Evolutionary conservation across 176 grass and related monocot species (phyloP), one percentile per base, ranked within the genome.

Genomic region (Oryza rufipogon): DNA sequence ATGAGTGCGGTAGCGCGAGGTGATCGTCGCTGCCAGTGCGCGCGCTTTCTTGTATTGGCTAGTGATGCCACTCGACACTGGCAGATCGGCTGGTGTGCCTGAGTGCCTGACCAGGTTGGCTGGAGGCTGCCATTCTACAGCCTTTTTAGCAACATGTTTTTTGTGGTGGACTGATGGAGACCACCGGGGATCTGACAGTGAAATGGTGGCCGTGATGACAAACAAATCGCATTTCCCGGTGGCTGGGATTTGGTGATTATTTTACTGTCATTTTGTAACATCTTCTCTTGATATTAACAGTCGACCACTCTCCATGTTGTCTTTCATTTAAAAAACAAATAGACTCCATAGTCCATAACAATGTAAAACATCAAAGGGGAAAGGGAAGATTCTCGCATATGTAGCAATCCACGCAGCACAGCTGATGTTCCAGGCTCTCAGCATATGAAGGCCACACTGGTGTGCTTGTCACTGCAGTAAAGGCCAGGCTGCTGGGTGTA

Each of bases 401-500:
- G 3, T 34, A 34, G 33, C 33, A 34, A 34, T 28, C 4, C 0
- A 73, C 25, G 49, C 30, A 34, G 20, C 8, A 33, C 54, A 9
- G 7, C 42, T 11, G 45, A 22, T 66, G 17, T 25, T 76, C 77
- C 41, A 71, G 6, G 11, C 41, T 52, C 9, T 92, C 80, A 96
- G 77, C 91, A 98, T 66, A 95, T 83, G 86, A 99, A 99, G 7
- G 91, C 66, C 78, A 51, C 38, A 7, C 71, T 19, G 5, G 87
- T 71, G 81, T 94, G 89, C 71, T 78, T 52, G 1, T 96, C 96
- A 6, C 89, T 87, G 81, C 96, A 96, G 86, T 99, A 99, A 72
- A 99, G 96, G 12, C 93, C 93, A 11, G 91, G 96, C 13, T 86
- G 80, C 68, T 96, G 96, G 0, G 78, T 54, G 68, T 90, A 91